Evolutionary conservation across 768 basidiomycete genomes (phyloP), one percentile per base, ranked within the genome.

Genomic region (Boletus patriciae): DNA sequence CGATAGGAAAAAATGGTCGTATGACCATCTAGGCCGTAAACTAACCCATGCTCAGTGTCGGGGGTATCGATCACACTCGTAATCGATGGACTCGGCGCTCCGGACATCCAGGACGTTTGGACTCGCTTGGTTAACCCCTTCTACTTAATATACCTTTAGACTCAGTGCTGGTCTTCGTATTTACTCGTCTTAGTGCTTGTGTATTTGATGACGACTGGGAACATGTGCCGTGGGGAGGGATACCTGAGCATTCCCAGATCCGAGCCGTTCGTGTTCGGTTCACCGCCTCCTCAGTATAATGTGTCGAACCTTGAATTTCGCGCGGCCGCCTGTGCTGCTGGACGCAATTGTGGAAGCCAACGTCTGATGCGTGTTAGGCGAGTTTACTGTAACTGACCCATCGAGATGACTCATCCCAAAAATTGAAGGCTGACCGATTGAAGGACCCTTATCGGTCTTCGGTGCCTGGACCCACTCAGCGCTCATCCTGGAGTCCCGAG

Each of bases 251-350:
- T 71, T 46, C 47, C 67, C 31, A 54, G 57, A 42, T 67, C 69
- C 2, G 70, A 80, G 23, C 83, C 85, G 0, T 93, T 92, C 74
- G 67, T 90, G 21, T 93, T 93, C 63, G 90, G 90, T 25, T 92
- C 90, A 0, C 86, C 89, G 0, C 78, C 82, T 4, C 83, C 87
- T 8, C 80, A 81, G 56, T 78, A 88, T 63, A 78, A 74, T 44
- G 78, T 82, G 43, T 83, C 86, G 33, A 85, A 88, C 60, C 71
- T 74, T n/a, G 80, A 86, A 49, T 92, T 93, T 73, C 79, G 77
- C 50, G 70, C 76, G 2, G 85, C 86, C 0, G 86, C 89, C 78
- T 82, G n/a, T 80, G 80, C 21, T 94, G 29, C 75, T 93, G 31
- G 87, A 86, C 48, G 92, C 29, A 29, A 29, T 29, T 34, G 33